Base-by-base conservation (phyloP, 73 alveolate species). In the Stentor roeselii region DNA sequence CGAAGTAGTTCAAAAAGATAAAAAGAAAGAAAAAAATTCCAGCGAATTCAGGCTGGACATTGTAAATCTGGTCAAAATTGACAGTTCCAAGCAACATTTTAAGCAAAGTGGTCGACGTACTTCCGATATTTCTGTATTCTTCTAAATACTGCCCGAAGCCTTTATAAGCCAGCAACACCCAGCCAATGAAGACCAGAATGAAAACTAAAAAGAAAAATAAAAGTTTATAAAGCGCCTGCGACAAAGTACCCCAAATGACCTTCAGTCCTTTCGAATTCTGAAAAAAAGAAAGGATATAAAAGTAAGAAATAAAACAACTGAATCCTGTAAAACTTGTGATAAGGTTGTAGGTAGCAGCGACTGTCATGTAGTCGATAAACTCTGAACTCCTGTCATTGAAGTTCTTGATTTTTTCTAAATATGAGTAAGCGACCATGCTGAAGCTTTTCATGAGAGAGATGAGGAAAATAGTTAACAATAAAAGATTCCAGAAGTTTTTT, bases 141-240 rank as follows among this genome's bases (percentile, higher is more conserved):
- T 21, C 14, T 67, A 32, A 67, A 67, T 67, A 67, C 34, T 67
- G 80, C 27, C 80, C 80, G 34, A 30, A 67, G 11, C 80, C 80
- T 21, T 32, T 21, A 67, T 67, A 67, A 21, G 80, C 80, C 34
- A 67, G 34, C 0, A 67, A 40, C 80, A 67, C 27, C 80, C 80
- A 67, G 11, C 80, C 80, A 30, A 32, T 30, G 41, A 67, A 21
- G 14, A 67, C 37, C 37, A 67, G 34, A 67, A 67, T n/a, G 37
- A 67, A 67, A 34, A 67, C 80, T 30, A 32, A 34, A 34, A 67
- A 67, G 41, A 67, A 67, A 34, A 67, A 67, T 21, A 67, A 21
- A 27, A 67, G 41, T 32, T 40, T 0, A 67, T 32, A 32, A 1
- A 67, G 37, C 0, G 80, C n/a, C 42, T 67, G 41, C 50, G 42